Percentiles rank a stretch among this genome's conserved stretches.
phyloP scores from a whole-genome alignment of 805 yeast genomes.

The Metschnikowia borealis region DNA sequence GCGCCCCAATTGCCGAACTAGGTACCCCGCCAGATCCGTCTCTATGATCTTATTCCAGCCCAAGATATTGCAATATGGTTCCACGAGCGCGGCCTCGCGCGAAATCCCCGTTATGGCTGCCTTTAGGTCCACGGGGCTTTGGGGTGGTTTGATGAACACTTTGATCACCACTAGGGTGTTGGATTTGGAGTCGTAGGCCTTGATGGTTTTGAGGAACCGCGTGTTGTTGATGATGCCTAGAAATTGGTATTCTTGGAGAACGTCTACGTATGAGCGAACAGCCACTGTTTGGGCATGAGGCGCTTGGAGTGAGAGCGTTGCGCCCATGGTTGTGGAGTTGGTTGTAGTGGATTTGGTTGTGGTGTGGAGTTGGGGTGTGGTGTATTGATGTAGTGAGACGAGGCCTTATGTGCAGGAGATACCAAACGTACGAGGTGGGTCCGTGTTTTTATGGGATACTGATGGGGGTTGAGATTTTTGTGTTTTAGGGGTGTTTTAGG shows the following conservation, averaged over 20 bases:
- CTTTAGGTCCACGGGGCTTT: constrained; percentile 25
- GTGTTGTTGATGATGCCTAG: constrained; percentile 72
- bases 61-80: constrained; percentile 51
- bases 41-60: constrained; percentile 75
- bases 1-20: constrained; percentile 76
- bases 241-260: constrained; percentile 71
- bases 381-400: neutral
- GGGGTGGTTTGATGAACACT: constrained; percentile 71
- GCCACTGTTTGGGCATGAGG: constrained; percentile 93
- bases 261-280: constrained; percentile 82
- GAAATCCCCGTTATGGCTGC: constrained; percentile 25
- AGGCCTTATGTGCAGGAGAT: neutral
- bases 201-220: constrained; percentile 80
- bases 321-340: constrained; percentile 59
- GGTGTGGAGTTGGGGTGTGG: neutral
- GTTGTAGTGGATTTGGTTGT: neutral
- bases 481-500: too few relatives aligned
- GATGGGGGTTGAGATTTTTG: too few relatives aligned
- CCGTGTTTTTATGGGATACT: too few relatives aligned
- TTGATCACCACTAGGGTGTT: constrained; percentile 73
- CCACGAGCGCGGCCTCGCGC: constrained; percentile 38
- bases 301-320: constrained; percentile 76
- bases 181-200: constrained; percentile 61
- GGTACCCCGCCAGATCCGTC: constrained; percentile 87
- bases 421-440: too few relatives aligned